Conservation (phyloP, 2,329 filamentous ascomycete species). For the Graphiopsis chlorocephala region DNA sequence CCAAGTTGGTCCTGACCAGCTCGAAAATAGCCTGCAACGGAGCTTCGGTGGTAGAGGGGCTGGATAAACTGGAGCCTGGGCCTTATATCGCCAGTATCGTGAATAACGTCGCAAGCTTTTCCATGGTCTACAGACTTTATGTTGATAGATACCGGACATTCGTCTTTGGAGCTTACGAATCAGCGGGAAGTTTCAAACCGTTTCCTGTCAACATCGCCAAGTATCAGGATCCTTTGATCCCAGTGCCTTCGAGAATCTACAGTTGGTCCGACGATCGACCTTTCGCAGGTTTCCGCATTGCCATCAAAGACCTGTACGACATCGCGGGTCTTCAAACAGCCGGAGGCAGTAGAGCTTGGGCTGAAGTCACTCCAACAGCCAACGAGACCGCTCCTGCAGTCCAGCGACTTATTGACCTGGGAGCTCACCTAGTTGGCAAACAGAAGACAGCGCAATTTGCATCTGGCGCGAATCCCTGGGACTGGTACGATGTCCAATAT, state of each 20-base stretch:
- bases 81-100: slow-evolving; percentile 28
- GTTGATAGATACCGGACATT: slow-evolving; percentile 33
- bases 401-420: slow-evolving; percentile 35
- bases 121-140: slow-evolving; percentile 33
- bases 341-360: slow-evolving; percentile 35
- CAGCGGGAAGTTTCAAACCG: slow-evolving; percentile 23
- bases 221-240: slow-evolving; percentile 32
- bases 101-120: slow-evolving; percentile 21
- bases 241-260: slow-evolving; percentile 42
- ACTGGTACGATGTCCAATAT: slow-evolving; percentile 28
- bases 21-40: not conserved
- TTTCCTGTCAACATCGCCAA: slow-evolving; percentile 30
- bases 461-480: slow-evolving; percentile 20
- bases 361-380: slow-evolving; percentile 24
- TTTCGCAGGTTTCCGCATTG: slow-evolving; percentile 35
- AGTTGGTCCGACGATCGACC: slow-evolving; percentile 35
- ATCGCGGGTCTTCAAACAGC: slow-evolving; percentile 37
- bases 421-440: slow-evolving; percentile 38
- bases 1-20: not conserved
- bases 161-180: slow-evolving; percentile 31
- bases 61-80: slow-evolving; percentile 27
- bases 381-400: slow-evolving; percentile 34
- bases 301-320: slow-evolving; percentile 39
- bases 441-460: slow-evolving; percentile 38
- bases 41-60: not conserved